These are phyloP conservation scores for Bassia scoparia DNA, from an alignment of 148 eudicot genomes.

Conservation along the genomic window DNA sequence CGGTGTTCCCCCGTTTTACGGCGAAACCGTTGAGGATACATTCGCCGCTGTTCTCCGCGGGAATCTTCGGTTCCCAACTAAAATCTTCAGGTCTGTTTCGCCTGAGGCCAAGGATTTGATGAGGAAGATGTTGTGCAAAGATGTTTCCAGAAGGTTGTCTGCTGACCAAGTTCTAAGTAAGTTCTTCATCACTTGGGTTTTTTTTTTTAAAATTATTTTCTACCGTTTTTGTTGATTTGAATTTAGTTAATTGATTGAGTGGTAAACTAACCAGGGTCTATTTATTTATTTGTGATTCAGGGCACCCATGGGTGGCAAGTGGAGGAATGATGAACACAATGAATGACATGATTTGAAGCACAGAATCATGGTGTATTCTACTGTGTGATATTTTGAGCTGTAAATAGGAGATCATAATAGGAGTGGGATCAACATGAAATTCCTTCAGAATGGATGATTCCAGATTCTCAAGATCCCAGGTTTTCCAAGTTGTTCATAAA, in stretches of 20 bases:
- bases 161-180: constrained; percentile 87
- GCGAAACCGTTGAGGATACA: constrained; percentile 58
- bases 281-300: constrained; percentile 30
- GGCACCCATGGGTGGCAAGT: constrained; percentile 74
- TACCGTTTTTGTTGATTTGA: background rate
- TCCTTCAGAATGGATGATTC: constrained; percentile 25
- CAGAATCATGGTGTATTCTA: background rate
- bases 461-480: constrained; percentile 15
- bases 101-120: constrained; percentile 75
- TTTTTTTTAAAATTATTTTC: background rate
- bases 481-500: constrained; percentile 10
- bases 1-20: constrained; percentile 78
- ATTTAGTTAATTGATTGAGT: background rate
- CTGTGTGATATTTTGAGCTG: constrained; percentile 25
- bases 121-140: constrained; percentile 86
- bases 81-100: constrained; percentile 59
- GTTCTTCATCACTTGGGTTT: constrained; percentile 16
- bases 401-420: constrained; percentile 6
- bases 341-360: constrained; percentile 28
- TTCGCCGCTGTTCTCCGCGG: constrained; percentile 68
- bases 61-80: constrained; percentile 74
- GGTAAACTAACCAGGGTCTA: background rate
- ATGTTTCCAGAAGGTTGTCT: constrained; percentile 57
- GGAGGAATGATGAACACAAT: constrained; percentile 44
- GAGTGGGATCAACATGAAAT: constrained; percentile 22